Evolutionary conservation across 2,329 filamentous ascomycete species (phyloP).

Genomic region (Alternaria sp.): DNA sequence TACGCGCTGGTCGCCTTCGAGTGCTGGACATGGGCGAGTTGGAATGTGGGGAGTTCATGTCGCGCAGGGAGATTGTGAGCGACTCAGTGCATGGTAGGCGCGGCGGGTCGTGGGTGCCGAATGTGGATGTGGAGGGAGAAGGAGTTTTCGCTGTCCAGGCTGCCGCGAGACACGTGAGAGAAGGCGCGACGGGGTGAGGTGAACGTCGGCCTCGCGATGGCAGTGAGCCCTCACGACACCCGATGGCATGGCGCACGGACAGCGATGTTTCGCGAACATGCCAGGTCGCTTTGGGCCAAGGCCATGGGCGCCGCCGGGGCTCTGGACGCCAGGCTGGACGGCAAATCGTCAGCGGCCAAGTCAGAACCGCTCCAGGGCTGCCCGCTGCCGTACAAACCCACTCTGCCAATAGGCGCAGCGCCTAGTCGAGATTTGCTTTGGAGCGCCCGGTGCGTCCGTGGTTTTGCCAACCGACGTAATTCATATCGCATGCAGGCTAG

Average conservation of each 20-base stretch:
- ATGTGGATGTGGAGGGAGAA: background rate
- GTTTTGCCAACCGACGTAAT: conserved; percentile 8
- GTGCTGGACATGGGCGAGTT: conserved; percentile 11
- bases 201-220: background rate
- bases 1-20: conserved; percentile 5
- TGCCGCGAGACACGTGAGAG: background rate
- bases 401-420: background rate
- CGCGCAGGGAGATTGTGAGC: background rate
- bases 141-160: background rate
- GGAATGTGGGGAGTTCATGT: conserved; percentile 27
- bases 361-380: conserved; percentile 3
- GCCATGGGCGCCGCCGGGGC: background rate
- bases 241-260: background rate
- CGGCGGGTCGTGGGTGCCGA: background rate
- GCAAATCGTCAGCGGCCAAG: background rate
- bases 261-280: conserved; percentile 2
- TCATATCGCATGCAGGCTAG: background rate
- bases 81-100: background rate
- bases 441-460: background rate
- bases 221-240: background rate
- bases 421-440: background rate
- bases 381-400: background rate
- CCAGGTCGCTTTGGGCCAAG: background rate
- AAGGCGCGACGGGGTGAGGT: background rate
- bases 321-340: background rate